Conservation (phyloP, 805 yeast species). For the Metschnikowia henanensis region DNA sequence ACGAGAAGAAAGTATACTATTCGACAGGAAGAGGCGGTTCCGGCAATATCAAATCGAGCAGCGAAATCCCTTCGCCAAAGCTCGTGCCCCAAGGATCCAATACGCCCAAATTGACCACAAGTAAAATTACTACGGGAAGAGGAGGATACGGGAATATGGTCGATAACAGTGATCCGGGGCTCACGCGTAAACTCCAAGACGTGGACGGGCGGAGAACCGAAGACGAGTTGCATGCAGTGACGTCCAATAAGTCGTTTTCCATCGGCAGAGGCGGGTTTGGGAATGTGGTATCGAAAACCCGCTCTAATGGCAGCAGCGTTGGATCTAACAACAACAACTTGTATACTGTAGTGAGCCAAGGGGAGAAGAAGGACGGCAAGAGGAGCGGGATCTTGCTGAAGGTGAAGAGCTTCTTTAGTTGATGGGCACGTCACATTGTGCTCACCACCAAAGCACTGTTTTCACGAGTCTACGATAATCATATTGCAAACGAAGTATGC, state of each 20-base stretch:
- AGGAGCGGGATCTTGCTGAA: conserved; percentile 44
- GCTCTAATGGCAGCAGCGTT: conserved; percentile 22
- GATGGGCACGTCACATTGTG: neutral
- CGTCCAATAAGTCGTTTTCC: conserved; percentile 46
- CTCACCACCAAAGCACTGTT: neutral
- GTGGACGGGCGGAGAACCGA: conserved; percentile 45
- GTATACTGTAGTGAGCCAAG: conserved; percentile 37
- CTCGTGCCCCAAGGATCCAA: conserved; percentile 58
- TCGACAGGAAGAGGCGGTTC: conserved; percentile 85
- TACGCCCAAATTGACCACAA: conserved; percentile 57
- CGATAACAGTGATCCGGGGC: conserved; percentile 55
- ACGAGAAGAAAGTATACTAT: conserved; percentile 38
- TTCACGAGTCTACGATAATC: conserved; percentile 4
- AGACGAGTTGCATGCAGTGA: conserved; percentile 41
- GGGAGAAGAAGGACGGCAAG: conserved; percentile 24
- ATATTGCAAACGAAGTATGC: too few relatives aligned
- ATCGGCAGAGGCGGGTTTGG: conserved; percentile 72
- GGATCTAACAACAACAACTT: conserved; percentile 27
- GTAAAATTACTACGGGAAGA: conserved; percentile 67
- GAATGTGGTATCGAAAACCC: conserved; percentile 46
- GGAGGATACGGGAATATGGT: conserved; percentile 82
- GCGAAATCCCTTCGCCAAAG: conserved; percentile 50
- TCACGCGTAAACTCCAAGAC: conserved; percentile 65
- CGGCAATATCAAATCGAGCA: conserved; percentile 57
- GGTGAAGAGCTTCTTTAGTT: conserved; percentile 44